Base-by-base conservation (phyloP, 306 rosid species). In the Gastrolobium bilobum region DNA sequence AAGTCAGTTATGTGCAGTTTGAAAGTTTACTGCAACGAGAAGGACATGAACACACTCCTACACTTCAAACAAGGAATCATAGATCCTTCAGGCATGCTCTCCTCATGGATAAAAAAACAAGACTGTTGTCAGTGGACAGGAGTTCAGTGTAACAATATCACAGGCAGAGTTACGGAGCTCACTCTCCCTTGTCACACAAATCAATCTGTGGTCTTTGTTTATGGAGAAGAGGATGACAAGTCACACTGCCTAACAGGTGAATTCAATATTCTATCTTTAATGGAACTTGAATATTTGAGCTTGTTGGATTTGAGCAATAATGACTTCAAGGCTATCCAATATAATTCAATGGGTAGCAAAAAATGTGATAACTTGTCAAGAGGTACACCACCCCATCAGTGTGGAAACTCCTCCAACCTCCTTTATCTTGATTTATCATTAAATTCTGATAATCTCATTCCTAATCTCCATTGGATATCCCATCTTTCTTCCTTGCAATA, bases 61-160 rank as follows among this genome's bases (percentile, higher is more conserved):
- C 38, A 7, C 67, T 71, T 79, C 56, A 71, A 62, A 9, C 9
- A 26, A 59, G 72, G 56, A 38, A 47, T 60, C 20, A 52, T 0
- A 33, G 67, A 71, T 42, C 46, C 83, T 9, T 71, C 83, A 0
- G 34, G 20, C 1, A 0, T 50, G 38, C 33, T 80, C 11, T 62
- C 51, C 11, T 50, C 51, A 6, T 71, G 79, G 59, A 4, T 26
- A 4, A 2, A 1, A 0, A 0, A 15, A 33, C 26, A 42, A 2
- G 59, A 68, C 57, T 78, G 82, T 2, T 79, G 71, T 26, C 4
- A n/a, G 0, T 79, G 76, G 77, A 29, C 0, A 1, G 72, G 71
- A 48, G 46, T 79, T 13, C 1, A 3, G 0, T 73, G 78, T 57
- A 38, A 69, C 26, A 20, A 20, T 20, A 20, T 20, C 26, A 20